Evolutionary conservation across 768 basidiomycete genomes (phyloP), one percentile per base, ranked within the genome.

Genomic region (Podaxis mareebaensis): DNA sequence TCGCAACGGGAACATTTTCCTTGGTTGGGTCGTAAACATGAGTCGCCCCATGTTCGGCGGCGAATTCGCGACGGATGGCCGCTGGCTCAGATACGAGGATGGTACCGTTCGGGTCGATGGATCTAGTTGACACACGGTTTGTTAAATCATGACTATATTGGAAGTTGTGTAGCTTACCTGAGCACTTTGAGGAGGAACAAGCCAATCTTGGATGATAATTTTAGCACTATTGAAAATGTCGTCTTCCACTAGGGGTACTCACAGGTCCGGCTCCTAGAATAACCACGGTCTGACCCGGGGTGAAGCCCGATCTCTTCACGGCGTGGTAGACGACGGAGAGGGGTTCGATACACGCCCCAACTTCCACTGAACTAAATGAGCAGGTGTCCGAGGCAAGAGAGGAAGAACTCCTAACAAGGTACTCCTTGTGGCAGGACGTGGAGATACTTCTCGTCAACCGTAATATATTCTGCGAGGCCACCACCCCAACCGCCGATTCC

Each of bases 261-360:
- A 82, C 77, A 6, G 83, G 82, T 3, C 83, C 83, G 26, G 76
- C 76, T 20, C 82, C 82, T 12, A 77, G 61, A 3, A 84, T 70
- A 30, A 84, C 74, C 13, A 72, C 81, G 13, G 69, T 76, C 53
- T 78, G 67, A 0, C 81, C 80, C 30, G 65, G 61, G 60, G 72
- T 71, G 66, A 79, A 78, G 0, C 74, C 74, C 1, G 78, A 77
- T 38, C 73, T 70, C 65, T 81, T 79, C 17, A 81, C 77, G 1
- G 79, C 79, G 53, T 82, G 77, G 69, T 77, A 81, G 0, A 78
- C 80, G 2, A 83, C 80, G 1, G 81, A 74, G 5, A 84, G 73
- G 0, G 83, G 82, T 67, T 84, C 83, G 12, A 80, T 72, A 65
- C 78, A 76, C 2, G 82, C 82, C 1, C 79, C 83, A 10, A 80